A percentile compares a stretch with the other conserved stretches of the same genome.
phyloP scores from a whole-genome alignment of 495 filamentous ascomycete species.

The Penicillium daleae region DNA sequence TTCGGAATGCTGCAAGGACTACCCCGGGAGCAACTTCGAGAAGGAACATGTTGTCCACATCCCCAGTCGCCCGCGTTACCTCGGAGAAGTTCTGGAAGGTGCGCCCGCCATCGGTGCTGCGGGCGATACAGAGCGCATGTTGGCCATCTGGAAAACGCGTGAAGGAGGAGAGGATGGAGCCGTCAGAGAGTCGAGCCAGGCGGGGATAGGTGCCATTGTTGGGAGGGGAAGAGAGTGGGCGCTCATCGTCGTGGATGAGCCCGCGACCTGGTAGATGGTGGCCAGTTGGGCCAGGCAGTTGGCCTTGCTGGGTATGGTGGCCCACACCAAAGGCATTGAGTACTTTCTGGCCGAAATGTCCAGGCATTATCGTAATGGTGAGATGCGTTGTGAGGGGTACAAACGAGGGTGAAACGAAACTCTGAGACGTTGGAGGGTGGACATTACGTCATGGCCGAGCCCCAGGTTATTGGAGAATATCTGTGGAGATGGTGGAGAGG shows the following conservation, averaged over 20 bases:
- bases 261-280: constrained; percentile 26
- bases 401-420: background rate
- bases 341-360: constrained; percentile 30
- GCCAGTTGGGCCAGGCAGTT: background rate
- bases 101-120: constrained; percentile 42
- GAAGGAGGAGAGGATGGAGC: constrained; percentile 46
- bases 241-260: constrained; percentile 44
- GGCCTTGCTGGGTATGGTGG: constrained; percentile 12
- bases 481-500: background rate
- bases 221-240: constrained; percentile 42
- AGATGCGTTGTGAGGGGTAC: background rate
- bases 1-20: constrained; percentile 62
- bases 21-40: constrained; percentile 53
- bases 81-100: constrained; percentile 43
- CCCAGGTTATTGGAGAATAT: background rate
- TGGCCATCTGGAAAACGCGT: constrained; percentile 39
- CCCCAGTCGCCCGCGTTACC: constrained; percentile 43
- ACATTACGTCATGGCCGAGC: constrained; percentile 5
- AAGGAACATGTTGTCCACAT: constrained; percentile 64
- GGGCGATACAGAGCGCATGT: constrained; percentile 37
- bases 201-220: constrained; percentile 49
- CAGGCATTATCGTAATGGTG: background rate
- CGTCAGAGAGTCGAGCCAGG: constrained; percentile 42
- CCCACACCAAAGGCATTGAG: constrained; percentile 37
- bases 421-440: background rate